These are phyloP conservation scores for Rhynchosporium agropyri DNA, from an alignment of 2,329 filamentous ascomycete genomes.

Conservation along the genomic window DNA sequence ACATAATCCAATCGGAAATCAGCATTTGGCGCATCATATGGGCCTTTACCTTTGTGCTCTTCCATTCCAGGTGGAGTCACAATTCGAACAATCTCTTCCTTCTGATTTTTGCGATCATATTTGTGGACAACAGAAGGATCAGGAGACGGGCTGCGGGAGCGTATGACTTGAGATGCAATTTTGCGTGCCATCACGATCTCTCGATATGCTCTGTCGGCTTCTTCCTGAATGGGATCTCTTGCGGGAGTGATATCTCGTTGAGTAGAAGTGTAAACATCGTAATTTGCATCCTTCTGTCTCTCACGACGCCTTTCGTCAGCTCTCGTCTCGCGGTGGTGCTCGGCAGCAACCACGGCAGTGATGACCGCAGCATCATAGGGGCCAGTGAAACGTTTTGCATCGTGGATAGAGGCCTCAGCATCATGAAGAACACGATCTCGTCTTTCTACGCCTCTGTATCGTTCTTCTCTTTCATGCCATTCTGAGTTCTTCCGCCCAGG, in stretches of 20 bases:
- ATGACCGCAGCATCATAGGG: constrained; percentile 52
- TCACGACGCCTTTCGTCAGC: constrained; percentile 45
- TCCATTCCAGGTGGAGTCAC: constrained; percentile 57
- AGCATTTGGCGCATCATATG: constrained; percentile 62
- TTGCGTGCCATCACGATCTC: constrained; percentile 56
- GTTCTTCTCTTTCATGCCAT: constrained; percentile 26
- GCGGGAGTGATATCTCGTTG: constrained; percentile 26
- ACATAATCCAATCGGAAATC: constrained; percentile 64
- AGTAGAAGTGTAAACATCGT: constrained; percentile 35
- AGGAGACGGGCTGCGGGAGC: constrained; percentile 55
- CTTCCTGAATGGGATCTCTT: constrained; percentile 54
- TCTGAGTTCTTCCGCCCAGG: constrained; percentile 24
- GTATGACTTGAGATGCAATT: constrained; percentile 55
- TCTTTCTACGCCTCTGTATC: constrained; percentile 22
- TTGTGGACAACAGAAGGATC: constrained; percentile 58
- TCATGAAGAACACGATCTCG: constrained; percentile 43
- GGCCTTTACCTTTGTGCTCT: constrained; percentile 50
- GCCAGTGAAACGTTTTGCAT: constrained; percentile 52
- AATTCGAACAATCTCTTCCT: constrained; percentile 50
- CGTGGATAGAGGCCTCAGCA: constrained; percentile 49
- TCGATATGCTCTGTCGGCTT: constrained; percentile 61
- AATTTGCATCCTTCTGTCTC: constrained; percentile 41
- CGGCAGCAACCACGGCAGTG: constrained; percentile 50
- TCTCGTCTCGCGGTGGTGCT: constrained; percentile 38
- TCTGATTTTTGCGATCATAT: constrained; percentile 46